phyloP scores from a whole-genome alignment of 164 flowering plant genomes.

The Sedum album region DNA sequence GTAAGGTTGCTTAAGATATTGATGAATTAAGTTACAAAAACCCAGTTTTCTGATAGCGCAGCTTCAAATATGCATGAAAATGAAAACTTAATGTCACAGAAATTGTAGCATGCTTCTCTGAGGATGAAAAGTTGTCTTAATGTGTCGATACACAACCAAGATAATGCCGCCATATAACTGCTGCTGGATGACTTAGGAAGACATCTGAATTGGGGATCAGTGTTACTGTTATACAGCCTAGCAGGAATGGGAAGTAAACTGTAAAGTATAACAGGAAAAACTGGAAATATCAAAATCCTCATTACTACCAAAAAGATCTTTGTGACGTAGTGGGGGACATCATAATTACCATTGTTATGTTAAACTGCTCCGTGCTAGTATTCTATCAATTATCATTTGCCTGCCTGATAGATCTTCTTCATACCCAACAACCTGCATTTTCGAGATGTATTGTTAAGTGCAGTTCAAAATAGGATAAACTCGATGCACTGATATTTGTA shows the following conservation, averaged over 20 bases:
- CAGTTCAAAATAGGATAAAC: background rate
- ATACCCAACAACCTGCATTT: constrained; percentile 78
- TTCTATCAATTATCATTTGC: constrained; percentile 89
- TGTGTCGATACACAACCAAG: too few relatives aligned
- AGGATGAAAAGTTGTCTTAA: too few relatives aligned
- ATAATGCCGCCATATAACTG: too few relatives aligned
- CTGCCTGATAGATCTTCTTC: constrained; percentile 91
- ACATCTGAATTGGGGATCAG: background rate
- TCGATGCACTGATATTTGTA: background rate
- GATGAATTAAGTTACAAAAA: too few relatives aligned
- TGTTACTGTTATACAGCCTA: background rate
- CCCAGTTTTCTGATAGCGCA: too few relatives aligned
- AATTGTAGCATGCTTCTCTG: too few relatives aligned
- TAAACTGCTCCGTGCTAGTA: constrained; percentile 60
- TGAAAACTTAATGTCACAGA: too few relatives aligned
- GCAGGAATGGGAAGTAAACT: background rate
- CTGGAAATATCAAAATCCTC: background rate
- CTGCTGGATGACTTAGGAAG: background rate
- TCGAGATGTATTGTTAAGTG: constrained; percentile 8
- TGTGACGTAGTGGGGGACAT: background rate
- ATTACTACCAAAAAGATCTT: background rate
- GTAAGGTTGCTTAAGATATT: too few relatives aligned
- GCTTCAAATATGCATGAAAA: too few relatives aligned
- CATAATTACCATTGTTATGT: constrained; percentile 17
- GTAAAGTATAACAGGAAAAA: background rate